Evolutionary conservation across 2,329 filamentous ascomycete species (phyloP).

Genomic region (Fusarium begoniae): DNA sequence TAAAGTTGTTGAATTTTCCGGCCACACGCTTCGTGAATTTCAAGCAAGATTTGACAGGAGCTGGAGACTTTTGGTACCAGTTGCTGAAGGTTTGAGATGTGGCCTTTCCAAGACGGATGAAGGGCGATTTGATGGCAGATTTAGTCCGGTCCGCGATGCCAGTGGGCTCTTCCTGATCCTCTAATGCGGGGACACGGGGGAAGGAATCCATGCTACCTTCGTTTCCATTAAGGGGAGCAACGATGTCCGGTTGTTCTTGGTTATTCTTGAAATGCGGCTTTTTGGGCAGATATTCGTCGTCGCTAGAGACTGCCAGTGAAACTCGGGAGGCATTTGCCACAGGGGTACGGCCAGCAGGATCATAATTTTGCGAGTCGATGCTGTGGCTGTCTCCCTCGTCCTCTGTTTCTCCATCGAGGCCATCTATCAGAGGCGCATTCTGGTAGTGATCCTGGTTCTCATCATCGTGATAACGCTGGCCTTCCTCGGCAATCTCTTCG

Average conservation of each 20-base stretch:
- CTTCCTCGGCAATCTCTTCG: slow-evolving; percentile 62
- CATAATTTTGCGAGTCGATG: slow-evolving; percentile 59
- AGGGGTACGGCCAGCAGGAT: slow-evolving; percentile 66
- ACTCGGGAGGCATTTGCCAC: slow-evolving; percentile 59
- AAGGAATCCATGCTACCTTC: slow-evolving; percentile 70
- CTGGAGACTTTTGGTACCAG: slow-evolving; percentile 52
- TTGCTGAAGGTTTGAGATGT: slow-evolving; percentile 37
- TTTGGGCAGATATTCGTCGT: slow-evolving; percentile 52
- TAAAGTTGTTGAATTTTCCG: slow-evolving; percentile 65
- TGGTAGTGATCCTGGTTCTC: slow-evolving; percentile 55
- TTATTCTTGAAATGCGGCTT: slow-evolving; percentile 42
- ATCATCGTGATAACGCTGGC: slow-evolving; percentile 65
- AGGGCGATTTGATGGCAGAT: slow-evolving; percentile 45
- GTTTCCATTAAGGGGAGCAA: slow-evolving; percentile 43
- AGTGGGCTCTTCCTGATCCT: slow-evolving; percentile 50
- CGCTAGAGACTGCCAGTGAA: slow-evolving; percentile 60
- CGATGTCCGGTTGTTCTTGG: slow-evolving; percentile 39
- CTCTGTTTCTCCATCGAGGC: slow-evolving; percentile 50
- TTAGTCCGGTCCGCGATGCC: slow-evolving; percentile 53
- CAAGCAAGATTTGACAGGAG: slow-evolving; percentile 51
- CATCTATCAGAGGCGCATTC: slow-evolving; percentile 54
- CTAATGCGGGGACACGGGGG: slow-evolving; percentile 60
- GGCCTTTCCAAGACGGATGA: slow-evolving; percentile 34
- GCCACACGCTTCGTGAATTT: slow-evolving; percentile 46
- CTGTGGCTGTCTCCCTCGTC: slow-evolving; percentile 49